A percentile compares a stretch with the other conserved stretches of the same genome.
Conservation (phyloP, 768 basidiomycete genomes). For the Lentinus brumalis region DNA sequence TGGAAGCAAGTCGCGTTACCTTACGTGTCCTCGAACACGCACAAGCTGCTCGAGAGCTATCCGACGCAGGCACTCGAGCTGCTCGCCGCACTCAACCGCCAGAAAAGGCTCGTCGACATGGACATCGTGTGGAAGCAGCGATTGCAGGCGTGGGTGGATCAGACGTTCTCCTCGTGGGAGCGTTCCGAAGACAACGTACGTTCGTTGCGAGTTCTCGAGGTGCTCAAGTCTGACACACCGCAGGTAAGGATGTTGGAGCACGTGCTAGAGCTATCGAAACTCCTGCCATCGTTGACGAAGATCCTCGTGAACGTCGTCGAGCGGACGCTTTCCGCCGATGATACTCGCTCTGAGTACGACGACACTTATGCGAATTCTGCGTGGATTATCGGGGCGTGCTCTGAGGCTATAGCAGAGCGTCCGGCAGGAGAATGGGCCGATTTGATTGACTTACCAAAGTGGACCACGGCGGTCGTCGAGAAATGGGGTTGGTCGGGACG, state of each 20-base stretch:
- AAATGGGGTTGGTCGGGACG: conserved; percentile 62
- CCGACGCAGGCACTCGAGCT: conserved; percentile 47
- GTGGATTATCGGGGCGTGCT: conserved; percentile 63
- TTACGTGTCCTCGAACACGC: conserved; percentile 52
- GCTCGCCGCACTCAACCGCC: conserved; percentile 48
- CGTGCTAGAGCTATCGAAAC: conserved; percentile 52
- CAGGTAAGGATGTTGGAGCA: conserved; percentile 56
- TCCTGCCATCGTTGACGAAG: conserved; percentile 48
- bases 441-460: conserved; percentile 48
- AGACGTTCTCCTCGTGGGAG: conserved; percentile 45
- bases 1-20: conserved; percentile 75
- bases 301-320: conserved; percentile 50
- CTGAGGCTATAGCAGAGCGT: conserved; percentile 52
- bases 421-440: conserved; percentile 48
- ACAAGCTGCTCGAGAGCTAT: conserved; percentile 47
- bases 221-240: background rate
- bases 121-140: conserved; percentile 62
- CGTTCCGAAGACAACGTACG: conserved; percentile 43
- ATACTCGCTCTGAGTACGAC: conserved; percentile 31
- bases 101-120: conserved; percentile 55
- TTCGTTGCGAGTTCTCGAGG: background rate
- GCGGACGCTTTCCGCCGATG: conserved; percentile 35
- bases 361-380: conserved; percentile 43
- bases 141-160: conserved; percentile 52
- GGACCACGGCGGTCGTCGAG: conserved; percentile 47